Conservation (phyloP, 176 grass and related monocot species). For the Urochloa ruziziensis region DNA sequence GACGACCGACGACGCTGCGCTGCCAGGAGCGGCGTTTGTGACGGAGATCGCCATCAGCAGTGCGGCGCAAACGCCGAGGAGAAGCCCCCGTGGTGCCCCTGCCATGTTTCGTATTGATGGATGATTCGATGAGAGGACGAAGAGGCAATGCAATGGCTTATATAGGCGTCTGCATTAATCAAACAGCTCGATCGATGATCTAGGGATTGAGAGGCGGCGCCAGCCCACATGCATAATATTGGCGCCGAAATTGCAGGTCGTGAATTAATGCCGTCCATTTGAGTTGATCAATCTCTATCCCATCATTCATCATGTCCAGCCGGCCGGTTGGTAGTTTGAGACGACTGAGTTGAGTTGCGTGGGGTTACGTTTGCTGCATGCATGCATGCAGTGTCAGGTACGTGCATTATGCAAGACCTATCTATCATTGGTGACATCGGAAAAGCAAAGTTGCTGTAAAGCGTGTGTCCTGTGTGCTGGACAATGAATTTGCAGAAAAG, state of each 20-base stretch:
- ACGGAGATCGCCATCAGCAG: not conserved
- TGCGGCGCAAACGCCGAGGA: not conserved
- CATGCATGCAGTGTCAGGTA: not conserved
- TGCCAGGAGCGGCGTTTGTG: not conserved
- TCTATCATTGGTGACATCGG: not conserved
- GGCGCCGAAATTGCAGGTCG: slow-evolving; percentile 26
- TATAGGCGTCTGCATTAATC: not conserved
- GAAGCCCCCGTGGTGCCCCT: not conserved
- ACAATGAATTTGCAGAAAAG: not conserved
- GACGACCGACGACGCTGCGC: not conserved
- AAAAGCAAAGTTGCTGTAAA: slow-evolving; percentile 3
- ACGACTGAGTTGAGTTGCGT: slow-evolving; percentile 16
- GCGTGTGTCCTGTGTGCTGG: not conserved
- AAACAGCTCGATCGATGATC: not conserved
- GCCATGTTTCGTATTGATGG: not conserved
- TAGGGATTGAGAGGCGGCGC: not conserved
- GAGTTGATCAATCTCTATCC: slow-evolving; percentile 16
- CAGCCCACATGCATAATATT: slow-evolving; percentile 3
- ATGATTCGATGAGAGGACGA: not conserved
- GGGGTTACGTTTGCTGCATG: not conserved
- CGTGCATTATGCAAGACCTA: not conserved
- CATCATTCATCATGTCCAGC: not conserved
- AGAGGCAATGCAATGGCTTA: not conserved
- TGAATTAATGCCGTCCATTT: slow-evolving; percentile 15
- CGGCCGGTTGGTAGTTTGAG: slow-evolving; percentile 5